Evolutionary conservation across 129 eudicot species (phyloP).

Genomic region (Flaveria bidentis): DNA sequence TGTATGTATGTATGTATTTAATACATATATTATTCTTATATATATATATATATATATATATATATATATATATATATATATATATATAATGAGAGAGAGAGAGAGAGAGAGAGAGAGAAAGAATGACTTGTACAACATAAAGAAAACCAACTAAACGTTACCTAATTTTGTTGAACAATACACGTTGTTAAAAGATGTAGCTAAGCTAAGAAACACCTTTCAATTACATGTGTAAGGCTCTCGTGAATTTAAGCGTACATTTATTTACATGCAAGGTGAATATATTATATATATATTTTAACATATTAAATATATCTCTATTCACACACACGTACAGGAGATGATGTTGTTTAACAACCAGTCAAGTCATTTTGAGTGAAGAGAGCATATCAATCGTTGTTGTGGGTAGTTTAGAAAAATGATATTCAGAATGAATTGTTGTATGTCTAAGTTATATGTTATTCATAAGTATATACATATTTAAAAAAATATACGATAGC

Average conservation of each 20-base stretch:
- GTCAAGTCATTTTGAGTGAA: constrained; percentile 33
- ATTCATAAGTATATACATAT: too few relatives aligned
- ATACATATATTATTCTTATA: not conserved
- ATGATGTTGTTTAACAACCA: constrained; percentile 41
- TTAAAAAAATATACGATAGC: not conserved
- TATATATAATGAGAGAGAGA: not conserved
- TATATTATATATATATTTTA: not conserved
- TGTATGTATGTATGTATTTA: too few relatives aligned
- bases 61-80: too few relatives aligned
- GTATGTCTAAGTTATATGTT: not conserved
- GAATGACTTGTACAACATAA: constrained; percentile 45
- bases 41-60: too few relatives aligned
- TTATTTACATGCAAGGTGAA: constrained; percentile 7
- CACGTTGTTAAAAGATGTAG: constrained; percentile 38
- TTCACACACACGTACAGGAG: not conserved
- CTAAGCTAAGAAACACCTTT: constrained; percentile 28
- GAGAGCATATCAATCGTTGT: constrained; percentile 35
- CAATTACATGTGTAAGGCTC: constrained; percentile 40
- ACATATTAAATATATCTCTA: not conserved
- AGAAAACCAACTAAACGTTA: constrained; percentile 70
- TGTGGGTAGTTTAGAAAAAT: constrained; percentile 39
- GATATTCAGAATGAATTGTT: not conserved
- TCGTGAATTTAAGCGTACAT: constrained; percentile 24
- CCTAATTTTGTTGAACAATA: constrained; percentile 89
- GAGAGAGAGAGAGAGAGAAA: constrained; percentile 18